Conservation (phyloP, 177 flowering plant genomes). For the Vitis hybrid region DNA sequence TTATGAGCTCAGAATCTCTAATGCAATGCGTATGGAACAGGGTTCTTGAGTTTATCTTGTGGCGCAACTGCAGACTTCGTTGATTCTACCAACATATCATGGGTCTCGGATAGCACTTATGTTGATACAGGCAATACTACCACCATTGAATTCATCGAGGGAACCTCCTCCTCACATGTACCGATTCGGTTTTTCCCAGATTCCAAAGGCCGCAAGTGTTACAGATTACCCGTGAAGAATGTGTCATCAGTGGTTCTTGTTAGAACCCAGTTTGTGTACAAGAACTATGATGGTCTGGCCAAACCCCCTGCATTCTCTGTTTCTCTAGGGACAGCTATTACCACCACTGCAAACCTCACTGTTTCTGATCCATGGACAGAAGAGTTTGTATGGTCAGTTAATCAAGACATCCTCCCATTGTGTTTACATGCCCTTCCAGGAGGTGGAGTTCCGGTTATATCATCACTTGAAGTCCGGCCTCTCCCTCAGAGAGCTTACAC, state of each 20-base stretch:
- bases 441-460: slow-evolving; percentile 74
- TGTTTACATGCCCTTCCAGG: slow-evolving; percentile 56
- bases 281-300: slow-evolving; percentile 66
- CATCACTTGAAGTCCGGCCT: slow-evolving; percentile 77
- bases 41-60: slow-evolving; percentile 79
- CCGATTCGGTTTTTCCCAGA: slow-evolving; percentile 68
- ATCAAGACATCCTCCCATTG: slow-evolving; percentile 49
- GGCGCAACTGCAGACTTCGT: slow-evolving; percentile 47
- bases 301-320: slow-evolving; percentile 72
- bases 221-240: slow-evolving; percentile 54
- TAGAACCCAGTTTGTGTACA: slow-evolving; percentile 65
- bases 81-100: slow-evolving; percentile 65
- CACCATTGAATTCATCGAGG: slow-evolving; percentile 33
- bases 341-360: slow-evolving; percentile 49
- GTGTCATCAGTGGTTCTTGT: slow-evolving; percentile 55
- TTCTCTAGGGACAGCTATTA: slow-evolving; percentile 67
- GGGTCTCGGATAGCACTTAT: slow-evolving; percentile 60
- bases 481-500: slow-evolving; percentile 67
- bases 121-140: slow-evolving; percentile 49
- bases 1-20: neutral
- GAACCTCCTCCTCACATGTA: slow-evolving; percentile 34
- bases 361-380: slow-evolving; percentile 71
- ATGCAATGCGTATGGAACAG: slow-evolving; percentile 32
- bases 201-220: slow-evolving; percentile 51
- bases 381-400: slow-evolving; percentile 71